A percentile compares a stretch with the other conserved stretches of the same genome.
Evolutionary conservation across 1,284 basidiomycete genomes (phyloP).

Genomic region (Blastosporella zonata): DNA sequence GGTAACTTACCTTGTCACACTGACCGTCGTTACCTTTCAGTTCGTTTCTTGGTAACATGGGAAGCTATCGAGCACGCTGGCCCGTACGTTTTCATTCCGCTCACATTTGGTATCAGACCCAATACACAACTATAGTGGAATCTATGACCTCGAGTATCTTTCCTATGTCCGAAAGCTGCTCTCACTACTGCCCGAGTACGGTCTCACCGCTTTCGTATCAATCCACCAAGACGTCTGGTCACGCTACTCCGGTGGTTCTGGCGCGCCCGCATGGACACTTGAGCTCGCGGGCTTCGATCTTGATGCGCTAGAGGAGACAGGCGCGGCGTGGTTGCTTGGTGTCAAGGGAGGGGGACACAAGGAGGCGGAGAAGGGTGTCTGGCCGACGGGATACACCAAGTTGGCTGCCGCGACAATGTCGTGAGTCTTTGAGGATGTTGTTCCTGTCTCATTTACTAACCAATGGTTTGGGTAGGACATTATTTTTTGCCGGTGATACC

Average conservation of each 20-base stretch:
- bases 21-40: constrained; percentile 29
- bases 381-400: constrained; percentile 92
- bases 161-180: constrained; percentile 76
- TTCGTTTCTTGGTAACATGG: constrained; percentile 92
- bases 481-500: constrained; percentile 88
- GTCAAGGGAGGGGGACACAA: constrained; percentile 70
- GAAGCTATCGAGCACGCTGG: constrained; percentile 93
- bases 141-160: constrained; percentile 84
- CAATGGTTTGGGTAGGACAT: constrained; percentile 47
- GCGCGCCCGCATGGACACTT: constrained; percentile 91
- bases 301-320: constrained; percentile 70
- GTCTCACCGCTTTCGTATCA: constrained; percentile 79
- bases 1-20: neutral
- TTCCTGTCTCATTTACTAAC: neutral
- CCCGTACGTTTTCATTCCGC: constrained; percentile 53
- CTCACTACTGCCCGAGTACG: constrained; percentile 75
- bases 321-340: constrained; percentile 82
- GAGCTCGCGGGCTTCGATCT: constrained; percentile 80
- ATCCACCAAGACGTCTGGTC: constrained; percentile 96
- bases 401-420: constrained; percentile 86
- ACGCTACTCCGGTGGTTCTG: constrained; percentile 88
- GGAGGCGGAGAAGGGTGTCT: constrained; percentile 75
- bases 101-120: neutral
- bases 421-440: constrained; percentile 42
- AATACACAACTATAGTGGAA: constrained; percentile 47